Base-by-base conservation (phyloP, 306 rosid genomes). In the Gleditsia sinensis region DNA sequence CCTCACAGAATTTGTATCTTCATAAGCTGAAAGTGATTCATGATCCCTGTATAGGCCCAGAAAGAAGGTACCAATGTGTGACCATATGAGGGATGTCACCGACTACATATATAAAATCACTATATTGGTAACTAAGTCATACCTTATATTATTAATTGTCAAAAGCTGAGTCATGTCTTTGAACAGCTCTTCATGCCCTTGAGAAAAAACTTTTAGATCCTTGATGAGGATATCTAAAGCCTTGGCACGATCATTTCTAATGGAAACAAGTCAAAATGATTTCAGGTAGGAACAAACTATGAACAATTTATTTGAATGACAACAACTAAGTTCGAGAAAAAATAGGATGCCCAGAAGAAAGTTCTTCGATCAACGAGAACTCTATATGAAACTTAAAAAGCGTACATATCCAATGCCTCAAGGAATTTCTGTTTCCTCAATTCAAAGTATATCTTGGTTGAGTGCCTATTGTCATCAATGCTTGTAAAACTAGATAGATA, bases 361-460 rank as follows among this genome's bases (percentile, higher is more conserved):
- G 16, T 14, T 42, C 48, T 12, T 42, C 48, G 5, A 12, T 17
- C 17, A 42, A 12, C 48, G 13, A 42, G n/a, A 42, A 2, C 5
- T 3, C 5, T 37, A 7, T 19, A 39, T 23, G 37, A 27, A 20
- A 19, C 14, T 34, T n/a, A 24, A 30, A 1, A 19, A 57, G 7
- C 64, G 54, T 75, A 86, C 94, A 53, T 65, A 36, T 83, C 84
- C 30, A 86, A 63, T 30, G 91, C 88, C 75, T 84, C 88, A 2
- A 86, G 56, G 51, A 78, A 86, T 27, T 73, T 74, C 53, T 80
- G 86, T 25, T 78, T 73, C 72, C 88, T 72, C 56, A 86, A 20
- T 40, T 77, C 85, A 64, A 84, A 86, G 59, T 69, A 84, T 9
- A 78, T 78, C 76, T 82, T 72, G 43, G 62, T 51, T 2, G 89